Conservation (phyloP, 2,329 filamentous ascomycete species). For the Didymella glomerata region DNA sequence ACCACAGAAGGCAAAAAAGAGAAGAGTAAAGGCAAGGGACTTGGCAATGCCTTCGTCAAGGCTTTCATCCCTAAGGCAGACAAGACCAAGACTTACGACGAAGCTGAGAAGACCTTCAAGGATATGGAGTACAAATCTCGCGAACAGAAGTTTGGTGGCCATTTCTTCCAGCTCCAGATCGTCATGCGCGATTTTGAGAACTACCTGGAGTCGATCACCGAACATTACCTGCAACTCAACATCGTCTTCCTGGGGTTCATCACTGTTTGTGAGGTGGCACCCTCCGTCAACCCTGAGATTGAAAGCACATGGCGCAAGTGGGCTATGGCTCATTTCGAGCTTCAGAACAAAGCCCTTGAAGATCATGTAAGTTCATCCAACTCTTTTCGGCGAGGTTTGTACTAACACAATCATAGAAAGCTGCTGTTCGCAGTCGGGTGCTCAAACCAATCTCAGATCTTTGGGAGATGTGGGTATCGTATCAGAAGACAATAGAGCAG, state of each 20-base stretch:
- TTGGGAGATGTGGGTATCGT: conserved; percentile 81
- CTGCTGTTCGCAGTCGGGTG: conserved; percentile 78
- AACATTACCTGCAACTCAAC: conserved; percentile 82
- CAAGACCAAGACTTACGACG: conserved; percentile 78
- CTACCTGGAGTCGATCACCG: conserved; percentile 82
- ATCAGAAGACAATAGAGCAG: conserved; percentile 90
- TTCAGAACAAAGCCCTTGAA: conserved; percentile 82
- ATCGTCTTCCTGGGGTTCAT: conserved; percentile 84
- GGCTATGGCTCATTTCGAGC: conserved; percentile 84
- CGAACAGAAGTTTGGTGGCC: conserved; percentile 87
- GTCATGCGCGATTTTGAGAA: conserved; percentile 93
- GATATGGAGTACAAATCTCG: conserved; percentile 83
- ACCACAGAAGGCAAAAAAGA: conserved; percentile 49
- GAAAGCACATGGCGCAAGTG: conserved; percentile 96
- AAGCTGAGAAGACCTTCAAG: conserved; percentile 70
- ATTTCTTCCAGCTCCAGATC: conserved; percentile 90
- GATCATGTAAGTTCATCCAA: conserved; percentile 72
- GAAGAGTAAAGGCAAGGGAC: conserved; percentile 41
- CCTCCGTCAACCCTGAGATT: conserved; percentile 73
- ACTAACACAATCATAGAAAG: conserved; percentile 54
- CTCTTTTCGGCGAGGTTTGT: background rate
- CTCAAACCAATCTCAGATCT: conserved; percentile 83
- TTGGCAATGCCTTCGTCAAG: conserved; percentile 80
- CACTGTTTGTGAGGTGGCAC: conserved; percentile 74
- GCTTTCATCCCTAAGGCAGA: conserved; percentile 90